Conservation (phyloP, 805 yeast species). For the Lipomyces starkeyi region DNA sequence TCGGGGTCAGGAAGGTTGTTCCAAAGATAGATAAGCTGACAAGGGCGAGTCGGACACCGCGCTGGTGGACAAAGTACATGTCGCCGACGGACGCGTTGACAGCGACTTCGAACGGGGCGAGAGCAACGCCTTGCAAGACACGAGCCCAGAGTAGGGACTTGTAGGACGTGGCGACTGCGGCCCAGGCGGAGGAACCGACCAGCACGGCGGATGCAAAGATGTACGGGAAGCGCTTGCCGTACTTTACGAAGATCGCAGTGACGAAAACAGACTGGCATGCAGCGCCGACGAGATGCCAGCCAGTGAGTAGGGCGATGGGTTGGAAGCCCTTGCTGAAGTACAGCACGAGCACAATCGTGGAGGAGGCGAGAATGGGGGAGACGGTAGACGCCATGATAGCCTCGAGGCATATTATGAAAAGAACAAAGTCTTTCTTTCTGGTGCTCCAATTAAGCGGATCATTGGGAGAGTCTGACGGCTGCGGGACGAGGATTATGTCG, state of each 20-base stretch:
- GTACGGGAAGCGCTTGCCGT: conserved; percentile 36
- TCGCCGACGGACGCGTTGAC: conserved; percentile 69
- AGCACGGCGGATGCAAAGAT: conserved; percentile 28
- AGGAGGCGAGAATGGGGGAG: conserved; percentile 36
- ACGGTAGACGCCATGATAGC: conserved; percentile 30
- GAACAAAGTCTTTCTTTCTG: conserved; percentile 28
- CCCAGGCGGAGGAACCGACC: conserved; percentile 35
- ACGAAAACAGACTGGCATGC: conserved; percentile 31
- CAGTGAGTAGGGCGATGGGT: conserved; percentile 35
- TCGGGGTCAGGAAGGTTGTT: conserved; percentile 29
- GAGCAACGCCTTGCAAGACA: conserved; percentile 58
- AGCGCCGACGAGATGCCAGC: conserved; percentile 35
- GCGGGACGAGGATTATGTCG: conserved; percentile 62
- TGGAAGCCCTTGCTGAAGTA: conserved; percentile 23
- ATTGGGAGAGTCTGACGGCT: conserved; percentile 70
- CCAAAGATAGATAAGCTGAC: conserved; percentile 68
- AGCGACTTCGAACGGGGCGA: conserved; percentile 80
- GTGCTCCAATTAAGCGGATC: conserved; percentile 72
- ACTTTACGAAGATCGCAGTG: conserved; percentile 33
- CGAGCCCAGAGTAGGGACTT: conserved; percentile 38
- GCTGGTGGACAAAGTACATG: conserved; percentile 76
- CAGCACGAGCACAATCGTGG: conserved; percentile 30
- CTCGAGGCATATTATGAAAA: conserved; percentile 32
- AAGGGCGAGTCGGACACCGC: conserved; percentile 72
- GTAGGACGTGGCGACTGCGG: conserved; percentile 36